phyloP scores from a whole-genome alignment of 2,329 filamentous ascomycete species.

The Metarhizium robertsii region DNA sequence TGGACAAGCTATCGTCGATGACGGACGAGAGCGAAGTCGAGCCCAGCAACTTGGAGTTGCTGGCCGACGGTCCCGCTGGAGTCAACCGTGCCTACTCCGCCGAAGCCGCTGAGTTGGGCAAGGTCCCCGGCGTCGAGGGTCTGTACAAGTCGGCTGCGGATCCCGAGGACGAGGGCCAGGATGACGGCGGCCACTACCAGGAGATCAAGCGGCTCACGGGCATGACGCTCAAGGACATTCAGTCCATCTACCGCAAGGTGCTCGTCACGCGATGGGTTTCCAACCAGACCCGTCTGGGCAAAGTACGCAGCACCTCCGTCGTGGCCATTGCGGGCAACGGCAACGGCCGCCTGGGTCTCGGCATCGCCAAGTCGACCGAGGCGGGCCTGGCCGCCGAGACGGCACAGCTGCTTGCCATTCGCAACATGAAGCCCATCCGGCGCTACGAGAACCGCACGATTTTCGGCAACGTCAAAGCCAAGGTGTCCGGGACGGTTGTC shows the following conservation, averaged over 20 bases:
- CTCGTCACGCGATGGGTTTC: slow-evolving; percentile 66
- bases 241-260: slow-evolving; percentile 55
- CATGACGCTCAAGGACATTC: slow-evolving; percentile 41
- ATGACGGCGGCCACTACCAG: slow-evolving; percentile 40
- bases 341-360: slow-evolving; percentile 77
- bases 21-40: slow-evolving; percentile 21
- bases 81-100: slow-evolving; percentile 28
- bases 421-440: slow-evolving; percentile 86
- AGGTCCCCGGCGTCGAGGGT: slow-evolving; percentile 43
- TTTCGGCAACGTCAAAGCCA: slow-evolving; percentile 72
- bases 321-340: slow-evolving; percentile 80
- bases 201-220: slow-evolving; percentile 47
- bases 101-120: slow-evolving; percentile 39
- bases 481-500: slow-evolving; percentile 82
- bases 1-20: slow-evolving; percentile 22
- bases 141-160: slow-evolving; percentile 39
- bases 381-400: slow-evolving; percentile 56
- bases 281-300: slow-evolving; percentile 95
- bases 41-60: slow-evolving; percentile 26
- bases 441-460: slow-evolving; percentile 90
- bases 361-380: slow-evolving; percentile 82
- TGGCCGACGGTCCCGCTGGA: slow-evolving; percentile 27
- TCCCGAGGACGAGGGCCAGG: slow-evolving; percentile 39
- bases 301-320: slow-evolving; percentile 68
- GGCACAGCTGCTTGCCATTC: slow-evolving; percentile 71